Evolutionary conservation across 441 rosid genomes (phyloP).

Genomic region (Euphorbia corollata): DNA sequence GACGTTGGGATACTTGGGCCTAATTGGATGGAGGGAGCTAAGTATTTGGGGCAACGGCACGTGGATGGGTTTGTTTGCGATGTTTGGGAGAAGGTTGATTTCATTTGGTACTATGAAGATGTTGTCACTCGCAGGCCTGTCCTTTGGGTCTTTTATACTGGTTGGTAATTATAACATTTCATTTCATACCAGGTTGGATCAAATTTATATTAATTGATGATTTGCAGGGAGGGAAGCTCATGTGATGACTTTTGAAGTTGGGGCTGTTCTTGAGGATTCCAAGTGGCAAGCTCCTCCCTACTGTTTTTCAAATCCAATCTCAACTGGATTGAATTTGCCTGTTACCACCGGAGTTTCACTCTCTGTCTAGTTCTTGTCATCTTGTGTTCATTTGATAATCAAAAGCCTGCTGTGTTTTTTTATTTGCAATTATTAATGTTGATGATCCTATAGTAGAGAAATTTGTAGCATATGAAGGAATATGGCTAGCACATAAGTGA

Average conservation of each 20-base stretch:
- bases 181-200: too few species aligned
- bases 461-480: too few species aligned
- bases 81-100: constrained; percentile 76
- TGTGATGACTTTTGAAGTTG: constrained; percentile 72
- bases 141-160: constrained; percentile 67
- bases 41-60: constrained; percentile 49
- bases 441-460: background rate
- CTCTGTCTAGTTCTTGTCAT: background rate
- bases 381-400: background rate
- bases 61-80: constrained; percentile 64
- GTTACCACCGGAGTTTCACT: background rate
- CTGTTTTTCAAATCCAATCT: constrained; percentile 37
- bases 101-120: constrained; percentile 71
- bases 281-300: constrained; percentile 72
- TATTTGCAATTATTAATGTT: background rate
- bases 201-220: background rate
- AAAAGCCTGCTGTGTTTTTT: too few species aligned
- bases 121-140: constrained; percentile 62
- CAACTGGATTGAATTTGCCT: background rate
- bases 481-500: too few species aligned
- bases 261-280: constrained; percentile 58
- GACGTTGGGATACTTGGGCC: constrained; percentile 64
- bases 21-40: constrained; percentile 71
- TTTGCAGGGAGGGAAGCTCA: constrained; percentile 63
- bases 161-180: constrained; percentile 22